Percentiles rank a stretch among this genome's conserved stretches.
These are phyloP conservation scores for Giardia duodenalis DNA, from an alignment of 208 protist genomes.

Conservation along the genomic window DNA sequence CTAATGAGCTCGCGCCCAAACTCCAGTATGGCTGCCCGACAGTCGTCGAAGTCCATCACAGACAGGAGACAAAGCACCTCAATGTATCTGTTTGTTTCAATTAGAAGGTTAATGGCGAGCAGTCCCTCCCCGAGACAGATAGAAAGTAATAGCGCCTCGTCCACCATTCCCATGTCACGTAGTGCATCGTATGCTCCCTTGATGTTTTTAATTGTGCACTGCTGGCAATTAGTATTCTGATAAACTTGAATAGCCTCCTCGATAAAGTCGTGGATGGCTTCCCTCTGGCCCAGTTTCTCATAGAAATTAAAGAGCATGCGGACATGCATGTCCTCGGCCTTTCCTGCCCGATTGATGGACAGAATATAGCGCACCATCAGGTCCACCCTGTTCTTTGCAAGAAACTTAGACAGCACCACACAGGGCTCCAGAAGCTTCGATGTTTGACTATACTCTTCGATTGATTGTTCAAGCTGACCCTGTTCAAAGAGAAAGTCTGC, in stretches of 20 bases:
- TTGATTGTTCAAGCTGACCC: not conserved
- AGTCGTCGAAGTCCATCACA: not conserved
- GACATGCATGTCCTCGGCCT: not conserved
- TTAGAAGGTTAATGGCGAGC: not conserved
- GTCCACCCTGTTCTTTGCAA: not conserved
- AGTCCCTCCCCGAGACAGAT: not conserved
- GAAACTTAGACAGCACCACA: not conserved
- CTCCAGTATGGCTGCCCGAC: not conserved
- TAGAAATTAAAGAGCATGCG: not conserved
- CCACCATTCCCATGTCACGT: not conserved
- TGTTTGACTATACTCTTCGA: not conserved
- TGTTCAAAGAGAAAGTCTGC: not conserved
- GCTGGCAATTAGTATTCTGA: not conserved
- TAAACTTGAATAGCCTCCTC: not conserved
- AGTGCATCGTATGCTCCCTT: not conserved
- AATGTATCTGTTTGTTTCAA: not conserved
- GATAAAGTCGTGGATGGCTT: not conserved
- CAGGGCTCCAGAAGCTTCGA: not conserved
- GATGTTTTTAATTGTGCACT: not conserved
- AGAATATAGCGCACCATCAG: not conserved
- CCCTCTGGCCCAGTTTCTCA: not conserved
- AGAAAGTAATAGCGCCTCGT: not conserved
- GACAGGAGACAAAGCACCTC: not conserved
- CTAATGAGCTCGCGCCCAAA: not conserved
- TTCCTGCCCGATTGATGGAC: not conserved